phyloP scores from a whole-genome alignment of 2,329 filamentous ascomycete species.

The Cladosporium sp. region DNA sequence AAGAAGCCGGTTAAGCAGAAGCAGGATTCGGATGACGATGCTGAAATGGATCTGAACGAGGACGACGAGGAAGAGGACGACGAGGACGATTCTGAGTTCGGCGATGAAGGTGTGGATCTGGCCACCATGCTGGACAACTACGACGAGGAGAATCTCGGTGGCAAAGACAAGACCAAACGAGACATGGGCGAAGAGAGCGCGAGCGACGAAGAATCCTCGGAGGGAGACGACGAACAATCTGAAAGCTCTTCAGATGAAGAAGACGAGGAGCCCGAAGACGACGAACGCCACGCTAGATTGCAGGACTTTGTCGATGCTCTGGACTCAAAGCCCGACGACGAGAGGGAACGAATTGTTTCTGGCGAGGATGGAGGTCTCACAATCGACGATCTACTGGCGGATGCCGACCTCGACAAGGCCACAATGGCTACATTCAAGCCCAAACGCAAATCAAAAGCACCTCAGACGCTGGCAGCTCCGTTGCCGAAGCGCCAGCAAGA shows the following conservation, averaged over 20 bases:
- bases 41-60: constrained; percentile 49
- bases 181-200: constrained; percentile 27
- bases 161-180: constrained; percentile 31
- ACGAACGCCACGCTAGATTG: constrained; percentile 51
- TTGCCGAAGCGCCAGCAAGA: constrained; percentile 84
- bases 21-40: constrained; percentile 31
- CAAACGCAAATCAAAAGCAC: constrained; percentile 37
- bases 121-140: constrained; percentile 58
- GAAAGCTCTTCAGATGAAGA: constrained; percentile 55
- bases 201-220: constrained; percentile 18
- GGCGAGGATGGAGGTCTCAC: constrained; percentile 55
- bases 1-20: constrained; percentile 38
- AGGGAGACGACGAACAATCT: constrained; percentile 31
- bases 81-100: constrained; percentile 57
- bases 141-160: constrained; percentile 39
- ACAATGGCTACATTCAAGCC: constrained; percentile 54
- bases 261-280: constrained; percentile 44
- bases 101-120: constrained; percentile 60
- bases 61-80: constrained; percentile 41
- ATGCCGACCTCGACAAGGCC: constrained; percentile 64
- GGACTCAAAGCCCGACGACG: constrained; percentile 25
- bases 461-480: constrained; percentile 63
- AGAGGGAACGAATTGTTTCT: constrained; percentile 37
- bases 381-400: constrained; percentile 64
- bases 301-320: constrained; percentile 42